Base-by-base conservation (phyloP, 495 filamentous ascomycete genomes). In the Alectoria sarmentosa region DNA sequence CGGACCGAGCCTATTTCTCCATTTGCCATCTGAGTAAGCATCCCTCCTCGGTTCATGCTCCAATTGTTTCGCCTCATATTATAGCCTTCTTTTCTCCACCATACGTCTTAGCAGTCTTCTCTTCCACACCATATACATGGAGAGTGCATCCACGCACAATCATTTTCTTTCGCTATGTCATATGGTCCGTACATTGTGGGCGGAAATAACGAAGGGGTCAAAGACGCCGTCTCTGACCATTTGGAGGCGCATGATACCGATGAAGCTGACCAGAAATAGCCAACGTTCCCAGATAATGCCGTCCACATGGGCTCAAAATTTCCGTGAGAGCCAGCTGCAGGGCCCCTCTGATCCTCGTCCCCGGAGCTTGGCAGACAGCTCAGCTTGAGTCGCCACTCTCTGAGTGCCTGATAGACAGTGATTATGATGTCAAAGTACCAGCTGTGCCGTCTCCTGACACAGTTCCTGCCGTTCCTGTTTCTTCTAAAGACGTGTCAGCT, bases 281-380 rank as follows among this genome's bases (percentile, higher is more conserved):
- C 28, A 54, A 19, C 28, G 0, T 32, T 28, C 26, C 28, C 19
- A 28, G 17, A 4, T 14, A 21, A 17, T 7, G 3, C 28, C 49
- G 19, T 17, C 13, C 26, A 19, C 28, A 32, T 17, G 5, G 19
- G 49, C 49, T 54, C 14, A 15, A 19, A 7, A 21, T 17, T 7
- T 19, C 30, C 5, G 1, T 9, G 0, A 34, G 9, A 21, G 30
- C 52, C 52, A 55, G 52, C 30, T 21, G 11, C 3, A 34, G 15
- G n/a, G 39, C 52, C 10, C 36, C 65, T 30, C 32, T 58, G 6
- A 52, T 58, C 28, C 60, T 66, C 28, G 39, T 54, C 48, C 52
- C 38, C 21, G 38, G 65, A 30, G 60, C 32, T 54, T 66, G 37
- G 39, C 30, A 48, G 42, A 42, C 56, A 17, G 48, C 38, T 28